These are phyloP conservation scores for Effrenium voratum DNA, from an alignment of 73 alveolate genomes.

Conservation along the genomic window DNA sequence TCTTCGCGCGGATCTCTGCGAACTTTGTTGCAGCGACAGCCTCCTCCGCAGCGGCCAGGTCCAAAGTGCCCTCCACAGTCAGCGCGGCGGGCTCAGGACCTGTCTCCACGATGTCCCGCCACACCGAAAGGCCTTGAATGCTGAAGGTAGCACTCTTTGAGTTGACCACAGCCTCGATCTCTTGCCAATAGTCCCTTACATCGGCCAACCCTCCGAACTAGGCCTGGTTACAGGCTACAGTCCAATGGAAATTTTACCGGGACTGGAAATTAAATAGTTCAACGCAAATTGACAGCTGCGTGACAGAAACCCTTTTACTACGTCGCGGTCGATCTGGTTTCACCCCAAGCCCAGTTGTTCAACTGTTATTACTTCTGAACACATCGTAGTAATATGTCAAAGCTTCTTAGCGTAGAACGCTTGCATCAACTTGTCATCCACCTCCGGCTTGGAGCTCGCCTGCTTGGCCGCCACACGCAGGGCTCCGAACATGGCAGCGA, in stretches of 20 bases:
- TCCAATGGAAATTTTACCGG: too few relatives aligned
- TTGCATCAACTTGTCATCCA: not conserved
- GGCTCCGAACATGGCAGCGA: not conserved
- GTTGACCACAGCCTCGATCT: conserved; percentile 5
- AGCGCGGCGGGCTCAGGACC: not conserved
- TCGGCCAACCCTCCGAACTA: not conserved
- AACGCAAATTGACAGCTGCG: not conserved
- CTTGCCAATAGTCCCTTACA: not conserved
- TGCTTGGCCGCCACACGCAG: not conserved
- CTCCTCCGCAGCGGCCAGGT: not conserved
- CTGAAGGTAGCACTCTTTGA: not conserved
- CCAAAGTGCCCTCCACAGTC: not conserved
- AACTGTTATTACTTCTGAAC: not conserved
- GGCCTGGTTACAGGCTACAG: not conserved
- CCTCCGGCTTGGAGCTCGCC: not conserved
- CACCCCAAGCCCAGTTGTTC: too few relatives aligned
- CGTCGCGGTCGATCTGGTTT: not conserved
- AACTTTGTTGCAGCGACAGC: not conserved
- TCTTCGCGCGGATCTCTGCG: not conserved
- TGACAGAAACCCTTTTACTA: not conserved
- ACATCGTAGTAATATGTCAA: not conserved
- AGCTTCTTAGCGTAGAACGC: not conserved
- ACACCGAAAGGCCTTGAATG: not conserved
- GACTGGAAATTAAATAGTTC: not conserved
- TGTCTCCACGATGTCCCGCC: conserved; percentile 14